Base-by-base conservation (phyloP, 139 green algal species). In the Coelastrella sp. region DNA sequence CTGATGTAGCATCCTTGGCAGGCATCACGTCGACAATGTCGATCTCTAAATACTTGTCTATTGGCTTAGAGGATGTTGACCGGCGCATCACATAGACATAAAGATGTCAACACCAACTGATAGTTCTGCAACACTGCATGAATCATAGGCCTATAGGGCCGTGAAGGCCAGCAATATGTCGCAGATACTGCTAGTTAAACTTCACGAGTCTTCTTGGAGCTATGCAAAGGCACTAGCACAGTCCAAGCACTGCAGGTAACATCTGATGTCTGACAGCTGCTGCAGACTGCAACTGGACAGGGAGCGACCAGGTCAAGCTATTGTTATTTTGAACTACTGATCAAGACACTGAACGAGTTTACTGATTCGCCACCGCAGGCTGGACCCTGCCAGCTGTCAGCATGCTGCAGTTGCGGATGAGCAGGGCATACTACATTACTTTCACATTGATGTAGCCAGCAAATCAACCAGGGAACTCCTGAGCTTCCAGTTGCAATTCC, bases 331-430 rank as follows among this genome's bases (percentile, higher is more conserved):
- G 35, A 3, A 5, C 3, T 49, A 49, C 1, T 49, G 35, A 49
- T 49, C 3, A 49, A 1, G 3, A 49, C 35, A 5, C 1, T 3
- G 35, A 1, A 49, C 35, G 35, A 49, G 3, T 49, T 49, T 49
- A 49, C 3, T 24, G 11, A 0, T 63, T 35, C 35, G 35, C 35
- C 35, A 49, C 35, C 35, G 35, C 87, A 91, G 87, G 63, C 22
- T 91, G 65, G 87, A 91, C 78, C 87, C 87, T 24, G 81, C 63
- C 61, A 91, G 78, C 78, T 72, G 35, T 22, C 65, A 81, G 63
- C 87, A 91, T 66, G 78, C 12, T n/a, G 87, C 78, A 14, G 70
- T n/a, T 20, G 66, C 68, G 8, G 87, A 91, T 63, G 78, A 85
- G 22, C 25, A 81, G 22, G 87, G 87, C 12, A n/a, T 87, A 4